Evolutionary conservation across 192 early-diverging fungal species (phyloP), one percentile per base, ranked within the genome.

Genomic region (Entomortierella beljakovae): DNA sequence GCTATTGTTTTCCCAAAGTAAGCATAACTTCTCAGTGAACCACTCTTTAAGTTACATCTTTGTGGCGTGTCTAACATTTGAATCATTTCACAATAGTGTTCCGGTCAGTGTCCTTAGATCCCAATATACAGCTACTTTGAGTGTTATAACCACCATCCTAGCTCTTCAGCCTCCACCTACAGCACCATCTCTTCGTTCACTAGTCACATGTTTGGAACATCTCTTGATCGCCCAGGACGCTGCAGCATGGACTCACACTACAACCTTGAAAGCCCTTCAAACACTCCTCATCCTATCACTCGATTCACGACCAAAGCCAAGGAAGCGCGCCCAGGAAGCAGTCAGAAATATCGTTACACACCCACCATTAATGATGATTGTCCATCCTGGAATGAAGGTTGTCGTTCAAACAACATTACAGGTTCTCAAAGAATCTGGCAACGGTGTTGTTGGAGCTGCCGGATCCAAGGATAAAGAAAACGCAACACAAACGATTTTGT

Each of bases 291-390:
- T 91, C 40, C 89, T 96, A 53, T 87, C 92, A 29, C 83, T 92
- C 7, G 96, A 99, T 67, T 84, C 81, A 51, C 88, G 95, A 54
- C 95, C 97, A 34, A 97, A 87, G 77, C 83, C 87, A 42, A 90
- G 97, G 29, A 92, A 94, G 81, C 82, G 93, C 56, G 95, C 97
- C 29, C 93, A 94, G 65, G 95, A 98, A 56, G 92, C 92, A 13
- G 88, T 95, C 34, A 84, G 84, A 34, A 76, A 82, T 40, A 84
- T 98, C 48, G 80, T 97, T 31, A 77, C 82, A 3, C 81, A 74
- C 66, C 94, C 93, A 42, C 95, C 96, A 31, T 60, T 70, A 26
- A 69, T 82, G 72, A 69, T 73, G 71, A 34, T 71, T 18, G 42
- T 70, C 26, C 71, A 68, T 46, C 59, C 60, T 25, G 64, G 77